Conservation (phyloP, 2,329 filamentous ascomycete genomes). For the Niveomyces coronatus region DNA sequence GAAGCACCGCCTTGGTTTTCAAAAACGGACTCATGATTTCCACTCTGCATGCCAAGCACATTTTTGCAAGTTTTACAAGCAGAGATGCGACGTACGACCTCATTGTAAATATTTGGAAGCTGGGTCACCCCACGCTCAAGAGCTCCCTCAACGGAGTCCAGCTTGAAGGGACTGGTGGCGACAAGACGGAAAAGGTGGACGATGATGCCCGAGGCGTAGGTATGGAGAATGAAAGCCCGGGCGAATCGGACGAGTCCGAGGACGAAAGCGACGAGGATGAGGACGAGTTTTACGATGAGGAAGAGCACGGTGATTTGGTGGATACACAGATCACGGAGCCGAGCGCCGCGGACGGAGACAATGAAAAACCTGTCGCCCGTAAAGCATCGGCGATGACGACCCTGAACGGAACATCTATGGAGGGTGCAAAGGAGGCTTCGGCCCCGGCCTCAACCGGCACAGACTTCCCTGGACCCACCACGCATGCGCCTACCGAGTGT, state of each 20-base stretch:
- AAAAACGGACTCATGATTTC: slow-evolving; percentile 97
- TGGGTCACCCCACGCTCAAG: slow-evolving; percentile 83
- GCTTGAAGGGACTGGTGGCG: slow-evolving; percentile 70
- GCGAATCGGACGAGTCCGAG: slow-evolving; percentile 45
- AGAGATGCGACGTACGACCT: slow-evolving; percentile 94
- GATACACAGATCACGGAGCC: slow-evolving; percentile 38
- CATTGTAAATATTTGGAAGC: slow-evolving; percentile 96
- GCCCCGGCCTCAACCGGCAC: slow-evolving; percentile 30
- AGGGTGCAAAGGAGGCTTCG: slow-evolving; percentile 41
- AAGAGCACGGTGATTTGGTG: slow-evolving; percentile 67
- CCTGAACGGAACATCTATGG: slow-evolving; percentile 33
- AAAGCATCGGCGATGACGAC: slow-evolving; percentile 55
- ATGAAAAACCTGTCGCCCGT: slow-evolving; percentile 52
- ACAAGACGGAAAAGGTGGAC: slow-evolving; percentile 82
- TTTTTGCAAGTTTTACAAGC: slow-evolving; percentile 91
- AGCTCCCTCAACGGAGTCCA: slow-evolving; percentile 84
- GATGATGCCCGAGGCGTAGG: slow-evolving; percentile 27
- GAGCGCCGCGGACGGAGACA: slow-evolving; percentile 34
- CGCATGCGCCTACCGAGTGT: slow-evolving; percentile 78
- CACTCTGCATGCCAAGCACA: slow-evolving; percentile 87
- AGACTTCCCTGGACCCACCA: slow-evolving; percentile 77
- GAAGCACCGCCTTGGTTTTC: slow-evolving; percentile 89
- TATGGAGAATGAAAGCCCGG: slow-evolving; percentile 32
- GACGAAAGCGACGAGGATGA: slow-evolving; percentile 62
- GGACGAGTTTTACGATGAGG: slow-evolving; percentile 68